Base-by-base conservation (phyloP, 495 filamentous ascomycete species). In the Neurospora terricola region DNA sequence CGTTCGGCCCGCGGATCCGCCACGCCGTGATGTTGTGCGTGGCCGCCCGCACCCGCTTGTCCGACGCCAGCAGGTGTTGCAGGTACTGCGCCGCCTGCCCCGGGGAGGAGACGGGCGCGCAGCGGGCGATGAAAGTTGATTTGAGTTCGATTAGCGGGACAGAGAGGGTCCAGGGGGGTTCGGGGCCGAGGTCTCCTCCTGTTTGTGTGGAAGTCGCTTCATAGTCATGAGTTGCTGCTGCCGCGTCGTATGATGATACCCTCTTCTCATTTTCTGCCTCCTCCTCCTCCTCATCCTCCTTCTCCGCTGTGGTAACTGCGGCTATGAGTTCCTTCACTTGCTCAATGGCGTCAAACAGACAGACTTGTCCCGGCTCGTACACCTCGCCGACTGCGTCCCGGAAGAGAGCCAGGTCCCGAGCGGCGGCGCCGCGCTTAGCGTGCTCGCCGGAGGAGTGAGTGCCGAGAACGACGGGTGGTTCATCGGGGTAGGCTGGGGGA, bases 1-100 rank as follows among this genome's bases (percentile, higher is more conserved):
- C 78, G 74, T 86, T 86, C 0, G 82, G 79, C 0, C 81, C 79
- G n/a, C 83, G 85, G 43, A 90, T 88, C 70, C 88, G 83, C 83
- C 88, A 90, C 12, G 88, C 88, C 30, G 82, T 85, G 75, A 98
- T 97, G 80, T 98, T 98, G 81, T 99, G 96, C 72, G 94, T 95
- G 11, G 96, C 96, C 48, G 87, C 88, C 11, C 93, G 90, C 48
- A 91, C 90, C 75, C 91, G 91, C 82, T 92, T 95, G 81, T 98
- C 93, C 0, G 88, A 90, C 23, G 89, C 83, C 3, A 96, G 84
- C 16, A 97, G 86, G 77, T 96, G 89, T 43, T 88, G 85, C 10
- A 98, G 74, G 76, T 85, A 94, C 4, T 80, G 79, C 75, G 89
- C 86, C 9, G 93, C 94, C 81, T 96, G 88, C 4, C 83, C 82